A percentile compares a stretch with the other conserved stretches of the same genome.
phyloP scores from a whole-genome alignment of 2,329 filamentous ascomycete genomes.

The Arthrobotrys megalospora region DNA sequence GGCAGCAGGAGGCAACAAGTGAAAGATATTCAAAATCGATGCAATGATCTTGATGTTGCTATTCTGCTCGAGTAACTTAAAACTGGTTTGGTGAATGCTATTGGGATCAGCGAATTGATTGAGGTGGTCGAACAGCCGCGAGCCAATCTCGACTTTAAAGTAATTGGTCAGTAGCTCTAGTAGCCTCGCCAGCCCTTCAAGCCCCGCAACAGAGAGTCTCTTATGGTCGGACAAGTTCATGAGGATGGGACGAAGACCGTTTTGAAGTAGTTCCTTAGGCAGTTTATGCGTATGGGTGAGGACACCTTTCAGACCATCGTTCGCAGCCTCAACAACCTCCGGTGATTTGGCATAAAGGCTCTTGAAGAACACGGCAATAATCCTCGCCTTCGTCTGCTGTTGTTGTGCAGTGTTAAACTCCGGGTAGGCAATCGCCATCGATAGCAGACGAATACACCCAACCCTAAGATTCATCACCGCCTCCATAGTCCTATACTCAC shows the following conservation, averaged over 20 bases:
- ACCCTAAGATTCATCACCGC: conserved; percentile 92
- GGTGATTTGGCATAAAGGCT: conserved; percentile 93
- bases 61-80: conserved; percentile 94
- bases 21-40: conserved; percentile 96
- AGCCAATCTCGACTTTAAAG: conserved; percentile 98
- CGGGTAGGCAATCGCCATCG: conserved; percentile 91
- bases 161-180: conserved; percentile 95
- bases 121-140: conserved; percentile 92
- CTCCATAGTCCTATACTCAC: conserved; percentile 95
- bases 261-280: conserved; percentile 94
- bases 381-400: conserved; percentile 75
- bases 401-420: conserved; percentile 77
- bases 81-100: conserved; percentile 89
- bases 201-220: conserved; percentile 85
- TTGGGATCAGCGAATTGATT: conserved; percentile 87
- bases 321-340: conserved; percentile 93
- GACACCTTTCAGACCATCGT: conserved; percentile 88
- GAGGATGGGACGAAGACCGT: conserved; percentile 92
- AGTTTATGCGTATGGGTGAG: conserved; percentile 90
- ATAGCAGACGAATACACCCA: conserved; percentile 91
- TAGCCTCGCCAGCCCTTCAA: conserved; percentile 91
- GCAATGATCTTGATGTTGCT: conserved; percentile 93
- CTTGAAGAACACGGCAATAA: conserved; percentile 98
- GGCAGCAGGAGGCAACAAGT: conserved; percentile 90
- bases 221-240: conserved; percentile 96